phyloP scores from a whole-genome alignment of 2,329 filamentous ascomycete genomes.

The Plenodomus lindquistii region DNA sequence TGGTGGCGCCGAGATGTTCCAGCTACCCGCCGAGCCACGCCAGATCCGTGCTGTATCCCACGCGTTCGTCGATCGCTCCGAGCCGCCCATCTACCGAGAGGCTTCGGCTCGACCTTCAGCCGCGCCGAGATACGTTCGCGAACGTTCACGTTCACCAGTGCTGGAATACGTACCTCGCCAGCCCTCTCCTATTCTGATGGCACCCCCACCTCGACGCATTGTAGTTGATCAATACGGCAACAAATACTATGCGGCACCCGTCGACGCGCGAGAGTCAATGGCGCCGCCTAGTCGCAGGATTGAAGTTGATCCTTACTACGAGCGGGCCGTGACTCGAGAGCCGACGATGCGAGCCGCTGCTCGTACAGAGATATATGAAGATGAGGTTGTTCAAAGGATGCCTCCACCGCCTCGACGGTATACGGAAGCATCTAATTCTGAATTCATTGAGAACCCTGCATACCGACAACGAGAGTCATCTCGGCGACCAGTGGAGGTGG shows the following conservation, averaged over 20 bases:
- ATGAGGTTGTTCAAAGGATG: conserved; percentile 44
- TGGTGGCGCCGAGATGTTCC: conserved; percentile 34
- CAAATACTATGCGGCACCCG: conserved; percentile 68
- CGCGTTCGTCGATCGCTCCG: conserved; percentile 46
- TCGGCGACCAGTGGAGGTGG: conserved; percentile 50
- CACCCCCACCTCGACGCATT: conserved; percentile 63
- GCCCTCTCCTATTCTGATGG: conserved; percentile 49
- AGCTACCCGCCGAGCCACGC: conserved; percentile 44
- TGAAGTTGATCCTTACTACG: conserved; percentile 66
- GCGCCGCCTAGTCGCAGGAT: conserved; percentile 54
- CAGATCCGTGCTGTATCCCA: conserved; percentile 49
- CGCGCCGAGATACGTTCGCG: conserved; percentile 45
- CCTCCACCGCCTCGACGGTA: conserved; percentile 53
- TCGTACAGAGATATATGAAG: conserved; percentile 54
- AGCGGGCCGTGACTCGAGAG: conserved; percentile 61
- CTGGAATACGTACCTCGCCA: conserved; percentile 44
- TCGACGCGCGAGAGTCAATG: conserved; percentile 57
- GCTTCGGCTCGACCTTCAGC: conserved; percentile 43
- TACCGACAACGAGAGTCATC: conserved; percentile 64
- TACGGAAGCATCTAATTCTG: conserved; percentile 66
- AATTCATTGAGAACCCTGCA: conserved; percentile 56
- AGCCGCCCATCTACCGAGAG: conserved; percentile 44
- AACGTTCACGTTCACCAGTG: conserved; percentile 48
- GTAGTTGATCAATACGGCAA: conserved; percentile 83
- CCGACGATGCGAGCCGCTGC: conserved; percentile 55